phyloP scores from a whole-genome alignment of 2,329 filamentous ascomycete genomes.

The Clarireedia paspali region DNA sequence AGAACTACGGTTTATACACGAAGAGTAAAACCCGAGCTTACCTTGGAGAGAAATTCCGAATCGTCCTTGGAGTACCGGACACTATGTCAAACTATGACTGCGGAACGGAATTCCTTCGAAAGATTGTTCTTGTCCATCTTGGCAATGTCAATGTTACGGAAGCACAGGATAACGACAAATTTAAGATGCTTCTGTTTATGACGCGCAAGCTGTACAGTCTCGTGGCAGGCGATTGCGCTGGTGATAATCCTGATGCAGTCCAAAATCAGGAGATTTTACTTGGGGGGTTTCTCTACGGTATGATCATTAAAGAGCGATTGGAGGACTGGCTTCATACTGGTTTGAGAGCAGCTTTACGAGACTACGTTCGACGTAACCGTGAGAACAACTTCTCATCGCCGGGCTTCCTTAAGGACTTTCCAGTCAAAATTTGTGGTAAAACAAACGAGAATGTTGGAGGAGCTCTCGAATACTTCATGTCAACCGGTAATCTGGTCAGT shows the following conservation, averaged over 20 bases:
- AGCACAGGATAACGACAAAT: conserved; percentile 83
- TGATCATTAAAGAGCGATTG: conserved; percentile 89
- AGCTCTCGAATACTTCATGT: conserved; percentile 88
- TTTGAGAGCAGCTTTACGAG: conserved; percentile 45
- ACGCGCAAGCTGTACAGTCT: conserved; percentile 89
- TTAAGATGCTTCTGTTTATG: conserved; percentile 91
- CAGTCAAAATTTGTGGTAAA: conserved; percentile 66
- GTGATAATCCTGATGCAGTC: conserved; percentile 94
- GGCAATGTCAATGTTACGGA: conserved; percentile 80
- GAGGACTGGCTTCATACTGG: conserved; percentile 71
- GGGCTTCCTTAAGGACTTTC: conserved; percentile 73
- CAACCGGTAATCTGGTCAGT: conserved; percentile 88
- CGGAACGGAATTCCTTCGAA: conserved; percentile 83
- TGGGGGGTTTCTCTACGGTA: conserved; percentile 87
- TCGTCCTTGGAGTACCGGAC: conserved; percentile 76
- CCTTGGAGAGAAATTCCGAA: conserved; percentile 83
- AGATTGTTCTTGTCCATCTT: conserved; percentile 84
- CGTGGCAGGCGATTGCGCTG: conserved; percentile 83
- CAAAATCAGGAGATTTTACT: conserved; percentile 94
- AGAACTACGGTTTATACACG: conserved; percentile 77
- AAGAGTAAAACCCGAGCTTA: conserved; percentile 77
- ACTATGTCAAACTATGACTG: conserved; percentile 83
- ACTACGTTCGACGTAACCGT: conserved; percentile 47
- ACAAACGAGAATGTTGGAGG: conserved; percentile 86
- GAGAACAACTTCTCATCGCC: conserved; percentile 69